phyloP scores from a whole-genome alignment of 768 basidiomycete species.

The Lactarius sp. region DNA sequence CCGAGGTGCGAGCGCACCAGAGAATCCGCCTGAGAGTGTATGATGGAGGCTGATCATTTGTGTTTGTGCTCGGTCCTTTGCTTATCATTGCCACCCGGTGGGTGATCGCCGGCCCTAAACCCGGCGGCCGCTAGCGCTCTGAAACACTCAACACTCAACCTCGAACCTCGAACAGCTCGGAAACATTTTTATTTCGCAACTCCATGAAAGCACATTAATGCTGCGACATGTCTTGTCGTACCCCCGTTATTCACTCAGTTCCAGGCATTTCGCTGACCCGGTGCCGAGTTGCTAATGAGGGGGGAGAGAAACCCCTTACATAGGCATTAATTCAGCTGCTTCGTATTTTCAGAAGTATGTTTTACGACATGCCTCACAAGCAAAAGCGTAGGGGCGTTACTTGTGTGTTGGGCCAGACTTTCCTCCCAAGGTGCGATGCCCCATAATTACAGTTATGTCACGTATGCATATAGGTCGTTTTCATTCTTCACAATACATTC shows the following conservation, averaged over 20 bases:
- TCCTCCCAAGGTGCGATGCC: neutral
- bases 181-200: no score
- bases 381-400: neutral
- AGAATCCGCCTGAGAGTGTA: neutral
- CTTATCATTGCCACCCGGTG: no score
- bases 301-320: constrained; percentile 4
- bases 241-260: constrained; percentile 21
- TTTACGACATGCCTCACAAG: constrained; percentile 21
- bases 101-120: neutral
- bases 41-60: no score
- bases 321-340: constrained; percentile 23
- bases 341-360: constrained; percentile 13
- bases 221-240: neutral
- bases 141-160: no score
- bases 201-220: no score
- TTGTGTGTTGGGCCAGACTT: neutral
- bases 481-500: neutral
- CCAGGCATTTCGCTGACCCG: constrained; percentile 12
- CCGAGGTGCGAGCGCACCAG: neutral
- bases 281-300: constrained; percentile 24
- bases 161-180: no score
- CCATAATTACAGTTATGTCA: neutral
- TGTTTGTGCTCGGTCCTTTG: no score
- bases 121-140: no score
- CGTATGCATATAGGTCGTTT: neutral